Percentiles rank a stretch among this genome's conserved stretches.
Conservation (phyloP, 495 filamentous ascomycete species). For the Aspergillus sclerotioniger region DNA sequence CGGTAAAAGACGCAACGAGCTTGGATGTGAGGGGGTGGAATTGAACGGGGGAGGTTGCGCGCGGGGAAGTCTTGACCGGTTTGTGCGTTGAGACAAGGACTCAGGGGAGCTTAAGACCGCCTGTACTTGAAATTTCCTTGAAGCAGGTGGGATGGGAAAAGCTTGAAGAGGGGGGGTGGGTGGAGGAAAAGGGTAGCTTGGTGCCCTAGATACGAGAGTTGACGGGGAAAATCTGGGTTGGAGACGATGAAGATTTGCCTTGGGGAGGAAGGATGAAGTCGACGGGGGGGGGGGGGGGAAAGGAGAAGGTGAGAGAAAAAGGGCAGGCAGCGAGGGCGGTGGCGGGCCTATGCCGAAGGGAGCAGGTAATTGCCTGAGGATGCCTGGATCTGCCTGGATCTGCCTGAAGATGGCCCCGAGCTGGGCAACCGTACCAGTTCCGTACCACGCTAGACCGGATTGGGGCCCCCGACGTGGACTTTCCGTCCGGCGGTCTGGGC, state of each 20-base stretch:
- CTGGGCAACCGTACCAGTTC: not conserved
- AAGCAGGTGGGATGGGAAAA: conserved; percentile 34
- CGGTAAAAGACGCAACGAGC: conserved; percentile 43
- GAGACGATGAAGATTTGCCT: conserved; percentile 26
- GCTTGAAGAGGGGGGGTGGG: conserved; percentile 16
- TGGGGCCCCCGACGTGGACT: conserved; percentile 1
- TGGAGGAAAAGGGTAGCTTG: conserved; percentile 77
- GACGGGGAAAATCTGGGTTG: conserved; percentile 31
- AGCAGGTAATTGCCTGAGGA: not conserved
- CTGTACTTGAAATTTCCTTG: conserved; percentile 47
- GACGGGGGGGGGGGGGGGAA: conserved; percentile 24
- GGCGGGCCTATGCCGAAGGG: conserved; percentile 12
- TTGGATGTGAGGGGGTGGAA: conserved; percentile 15
- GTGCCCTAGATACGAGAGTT: conserved; percentile 72
- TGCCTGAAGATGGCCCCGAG: not conserved
- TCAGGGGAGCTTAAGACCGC: conserved; percentile 42
- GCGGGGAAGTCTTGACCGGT: conserved; percentile 26
- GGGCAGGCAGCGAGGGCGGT: conserved; percentile 21
- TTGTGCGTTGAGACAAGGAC: conserved; percentile 37
- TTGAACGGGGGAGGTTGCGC: conserved; percentile 15
- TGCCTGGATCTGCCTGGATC: conserved; percentile 8
- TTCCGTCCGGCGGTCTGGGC: conserved; percentile 10
- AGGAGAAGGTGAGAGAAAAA: conserved; percentile 33
- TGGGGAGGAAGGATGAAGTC: conserved; percentile 28
- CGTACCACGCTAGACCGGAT: not conserved